phyloP scores from a whole-genome alignment of 2,329 filamentous ascomycete species.

The Pyrenochaeta sp. region DNA sequence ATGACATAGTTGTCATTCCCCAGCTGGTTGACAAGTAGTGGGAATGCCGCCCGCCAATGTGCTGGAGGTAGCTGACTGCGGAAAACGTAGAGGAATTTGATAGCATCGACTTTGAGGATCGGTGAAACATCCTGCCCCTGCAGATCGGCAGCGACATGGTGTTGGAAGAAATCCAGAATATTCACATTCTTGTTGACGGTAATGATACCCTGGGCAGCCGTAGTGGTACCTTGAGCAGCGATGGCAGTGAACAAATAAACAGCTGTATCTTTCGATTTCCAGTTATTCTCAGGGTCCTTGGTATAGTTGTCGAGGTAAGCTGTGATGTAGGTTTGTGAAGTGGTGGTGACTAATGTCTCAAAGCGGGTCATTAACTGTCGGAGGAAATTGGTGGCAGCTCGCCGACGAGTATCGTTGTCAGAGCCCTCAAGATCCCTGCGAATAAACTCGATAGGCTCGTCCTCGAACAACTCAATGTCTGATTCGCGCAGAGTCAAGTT shows the following conservation, averaged over 20 bases:
- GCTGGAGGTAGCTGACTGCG: conserved; percentile 90
- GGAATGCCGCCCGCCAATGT: conserved; percentile 90
- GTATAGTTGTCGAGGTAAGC: conserved; percentile 81
- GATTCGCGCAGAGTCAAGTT: conserved; percentile 92
- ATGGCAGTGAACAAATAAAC: conserved; percentile 95
- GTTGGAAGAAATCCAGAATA: conserved; percentile 94
- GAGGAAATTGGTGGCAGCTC: conserved; percentile 94
- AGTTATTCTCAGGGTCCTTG: conserved; percentile 72
- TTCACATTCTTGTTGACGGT: conserved; percentile 82
- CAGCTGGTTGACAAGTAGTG: conserved; percentile 88
- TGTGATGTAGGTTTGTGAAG: conserved; percentile 87
- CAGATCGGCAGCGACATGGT: conserved; percentile 88
- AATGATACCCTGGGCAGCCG: conserved; percentile 87
- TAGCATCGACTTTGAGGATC: conserved; percentile 94
- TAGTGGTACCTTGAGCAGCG: conserved; percentile 88
- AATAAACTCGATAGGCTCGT: conserved; percentile 99
- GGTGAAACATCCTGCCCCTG: conserved; percentile 75
- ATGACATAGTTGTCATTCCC: conserved; percentile 92
- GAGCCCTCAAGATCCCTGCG: conserved; percentile 93
- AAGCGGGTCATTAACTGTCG: conserved; percentile 89
- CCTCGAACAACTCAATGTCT: conserved; percentile 94
- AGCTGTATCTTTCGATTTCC: conserved; percentile 98
- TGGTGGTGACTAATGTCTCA: conserved; percentile 80
- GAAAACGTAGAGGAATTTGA: conserved; percentile 98
- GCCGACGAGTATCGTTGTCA: conserved; percentile 89